phyloP scores from a whole-genome alignment of 2,329 filamentous ascomycete species.

The Calonectria hongkongensis region DNA sequence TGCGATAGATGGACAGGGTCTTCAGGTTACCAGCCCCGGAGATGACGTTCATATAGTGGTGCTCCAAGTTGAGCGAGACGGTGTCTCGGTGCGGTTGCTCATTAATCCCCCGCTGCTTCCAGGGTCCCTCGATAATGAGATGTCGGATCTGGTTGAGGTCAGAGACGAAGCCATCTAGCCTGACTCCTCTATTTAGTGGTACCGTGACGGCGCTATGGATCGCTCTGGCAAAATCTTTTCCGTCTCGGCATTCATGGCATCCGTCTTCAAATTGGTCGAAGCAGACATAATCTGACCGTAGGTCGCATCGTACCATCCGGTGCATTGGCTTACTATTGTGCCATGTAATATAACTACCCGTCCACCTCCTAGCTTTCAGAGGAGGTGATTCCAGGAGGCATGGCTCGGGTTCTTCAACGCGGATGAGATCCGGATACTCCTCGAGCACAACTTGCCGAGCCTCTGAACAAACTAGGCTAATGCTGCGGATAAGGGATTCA shows the following conservation, averaged over 20 bases:
- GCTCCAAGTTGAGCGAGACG: constrained; percentile 3
- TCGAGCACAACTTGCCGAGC: constrained; percentile 16
- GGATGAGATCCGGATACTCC: constrained; percentile 30
- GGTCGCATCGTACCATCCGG: constrained; percentile 20
- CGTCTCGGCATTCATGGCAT: background rate
- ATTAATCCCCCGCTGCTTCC: constrained; percentile 7
- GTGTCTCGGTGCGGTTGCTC: background rate
- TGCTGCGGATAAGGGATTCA: background rate
- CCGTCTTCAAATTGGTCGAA: constrained; percentile 8
- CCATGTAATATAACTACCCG: background rate
- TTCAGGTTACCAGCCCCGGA: constrained; percentile 8
- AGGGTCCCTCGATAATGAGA: constrained; percentile 19
- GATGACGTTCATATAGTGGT: constrained; percentile 9
- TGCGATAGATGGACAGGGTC: constrained; percentile 12
- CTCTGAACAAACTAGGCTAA: constrained; percentile 29
- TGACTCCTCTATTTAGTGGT: background rate
- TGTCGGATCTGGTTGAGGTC: constrained; percentile 17
- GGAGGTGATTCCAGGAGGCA: background rate
- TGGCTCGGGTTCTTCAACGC: constrained; percentile 19
- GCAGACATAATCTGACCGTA: constrained; percentile 22
- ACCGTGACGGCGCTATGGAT: background rate
- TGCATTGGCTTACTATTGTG: constrained; percentile 2
- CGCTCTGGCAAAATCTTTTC: constrained; percentile 6
- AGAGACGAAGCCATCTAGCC: constrained; percentile 5
- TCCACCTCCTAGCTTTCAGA: constrained; percentile 1